Evolutionary conservation across 75 land plant species (phyloP), one percentile per base, ranked within the genome.

Genomic region (Pinus tabuliformis): DNA sequence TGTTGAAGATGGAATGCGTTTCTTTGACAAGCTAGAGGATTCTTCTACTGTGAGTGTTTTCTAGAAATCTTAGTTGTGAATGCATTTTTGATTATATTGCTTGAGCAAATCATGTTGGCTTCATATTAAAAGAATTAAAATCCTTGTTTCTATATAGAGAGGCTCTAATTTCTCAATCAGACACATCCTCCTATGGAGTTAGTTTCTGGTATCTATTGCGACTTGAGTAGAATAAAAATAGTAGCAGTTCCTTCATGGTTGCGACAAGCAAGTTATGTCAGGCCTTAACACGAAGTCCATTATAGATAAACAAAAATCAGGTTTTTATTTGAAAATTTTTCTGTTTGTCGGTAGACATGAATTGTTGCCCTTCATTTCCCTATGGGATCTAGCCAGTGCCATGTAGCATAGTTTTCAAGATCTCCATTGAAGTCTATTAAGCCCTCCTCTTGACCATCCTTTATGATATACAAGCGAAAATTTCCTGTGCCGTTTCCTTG

Each of bases 41-140:
- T 75, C 87, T 59, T 81, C 82, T 57, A 84, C 66, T 37, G 84
- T 85, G 18, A 84, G 79, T 70, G 4, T 56, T 73, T 37, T 64
- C 21, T 24, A 52, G 49, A 68, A 42, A 49, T 11, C 52, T 49
- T 49, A 8, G 52, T 49, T 49, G 7, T 49, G 9, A 49, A 49
- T 20, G 11, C 33, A 22, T n/a, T 68, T 66, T 42, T 68, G 37
- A 20, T 33, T 33, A 17, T 4, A 49, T 8, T 49, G 52, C 36
- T 62, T 26, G 28, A 28, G 71, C 20, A 20, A 39, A 22, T 42
- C n/a, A 3, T 42, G 42, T 39, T 2, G 22, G 39, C 28, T 36
- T 66, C 70, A 17, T 37, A 3, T 66, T 14, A 37, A 6, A 36
- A 66, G 8, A 66, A 6, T 20, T 0, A 26, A 11, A 28, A 26